These are phyloP conservation scores for Syzygium oleosum DNA, from an alignment of 345 rosid species.

Conservation along the genomic window DNA sequence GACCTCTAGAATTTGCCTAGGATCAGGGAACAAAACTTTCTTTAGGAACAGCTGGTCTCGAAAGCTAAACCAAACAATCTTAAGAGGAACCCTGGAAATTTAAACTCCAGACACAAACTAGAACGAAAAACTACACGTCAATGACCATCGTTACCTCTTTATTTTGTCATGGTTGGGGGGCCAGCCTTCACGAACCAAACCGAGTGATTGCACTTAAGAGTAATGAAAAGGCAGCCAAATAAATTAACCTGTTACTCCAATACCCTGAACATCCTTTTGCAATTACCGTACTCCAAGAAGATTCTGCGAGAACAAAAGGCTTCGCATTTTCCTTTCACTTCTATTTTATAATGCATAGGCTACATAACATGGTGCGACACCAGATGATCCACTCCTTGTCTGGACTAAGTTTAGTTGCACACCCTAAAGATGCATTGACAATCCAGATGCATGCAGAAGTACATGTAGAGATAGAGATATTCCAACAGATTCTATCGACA, in stretches of 20 bases:
- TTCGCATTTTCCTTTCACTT: neutral
- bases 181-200: neutral
- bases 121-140: neutral
- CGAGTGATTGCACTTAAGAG: neutral
- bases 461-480: neutral
- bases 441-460: neutral
- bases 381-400: neutral
- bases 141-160: neutral
- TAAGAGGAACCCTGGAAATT: neutral
- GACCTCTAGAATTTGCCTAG: neutral
- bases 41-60: neutral
- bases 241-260: neutral
- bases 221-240: neutral
- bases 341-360: neutral
- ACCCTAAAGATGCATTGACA: neutral
- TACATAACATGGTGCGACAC: neutral
- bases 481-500: neutral
- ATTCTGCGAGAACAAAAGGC: neutral
- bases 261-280: neutral
- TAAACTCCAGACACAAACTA: neutral
- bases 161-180: neutral
- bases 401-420: neutral
- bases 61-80: neutral
- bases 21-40: neutral
- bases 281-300: neutral